These are phyloP conservation scores for Skeletonema menzelii DNA, from an alignment of 108 stramenopile genomes.

Conservation along the genomic window DNA sequence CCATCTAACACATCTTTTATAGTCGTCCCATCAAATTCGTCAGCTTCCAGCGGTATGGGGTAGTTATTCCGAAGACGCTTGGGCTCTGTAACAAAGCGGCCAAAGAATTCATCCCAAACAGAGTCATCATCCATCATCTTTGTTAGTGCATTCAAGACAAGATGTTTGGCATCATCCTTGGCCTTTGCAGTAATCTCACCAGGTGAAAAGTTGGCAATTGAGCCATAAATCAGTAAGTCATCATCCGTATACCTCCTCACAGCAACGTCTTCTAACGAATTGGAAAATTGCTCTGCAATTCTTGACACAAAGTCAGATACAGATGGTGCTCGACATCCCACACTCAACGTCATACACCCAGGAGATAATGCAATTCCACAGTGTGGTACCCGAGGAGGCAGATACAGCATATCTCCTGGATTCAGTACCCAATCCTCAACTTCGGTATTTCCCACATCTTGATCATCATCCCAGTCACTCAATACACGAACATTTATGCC, in stretches of 20 bases:
- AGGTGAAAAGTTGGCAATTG: slow-evolving; percentile 4
- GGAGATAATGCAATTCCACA: slow-evolving; percentile 76
- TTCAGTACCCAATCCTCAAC: slow-evolving; percentile 56
- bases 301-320: slow-evolving; percentile 69
- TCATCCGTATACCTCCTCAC: slow-evolving; percentile 53
- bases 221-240: slow-evolving; percentile 19
- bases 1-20: slow-evolving; percentile 44
- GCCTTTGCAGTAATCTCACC: slow-evolving; percentile 46
- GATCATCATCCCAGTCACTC: slow-evolving; percentile 11
- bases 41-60: slow-evolving; percentile 47
- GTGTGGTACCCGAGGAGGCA: slow-evolving; percentile 91
- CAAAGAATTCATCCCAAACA: slow-evolving; percentile 74
- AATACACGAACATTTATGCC: slow-evolving; percentile 81
- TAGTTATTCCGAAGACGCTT: slow-evolving; percentile 55
- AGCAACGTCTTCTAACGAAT: slow-evolving; percentile 37
- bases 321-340: slow-evolving; percentile 86
- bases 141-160: slow-evolving; percentile 60
- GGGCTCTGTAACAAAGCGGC: slow-evolving; percentile 66
- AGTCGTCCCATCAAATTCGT: slow-evolving; percentile 6
- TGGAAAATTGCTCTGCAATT: slow-evolving; percentile 58
- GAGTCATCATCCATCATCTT: slow-evolving; percentile 55
- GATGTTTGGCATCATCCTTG: slow-evolving; percentile 56
- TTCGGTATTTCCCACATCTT: background rate
- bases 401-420: slow-evolving; percentile 90
- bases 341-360: slow-evolving; percentile 81